Base-by-base conservation (phyloP, 768 basidiomycete genomes). In the Strobilomyces dryophilus region DNA sequence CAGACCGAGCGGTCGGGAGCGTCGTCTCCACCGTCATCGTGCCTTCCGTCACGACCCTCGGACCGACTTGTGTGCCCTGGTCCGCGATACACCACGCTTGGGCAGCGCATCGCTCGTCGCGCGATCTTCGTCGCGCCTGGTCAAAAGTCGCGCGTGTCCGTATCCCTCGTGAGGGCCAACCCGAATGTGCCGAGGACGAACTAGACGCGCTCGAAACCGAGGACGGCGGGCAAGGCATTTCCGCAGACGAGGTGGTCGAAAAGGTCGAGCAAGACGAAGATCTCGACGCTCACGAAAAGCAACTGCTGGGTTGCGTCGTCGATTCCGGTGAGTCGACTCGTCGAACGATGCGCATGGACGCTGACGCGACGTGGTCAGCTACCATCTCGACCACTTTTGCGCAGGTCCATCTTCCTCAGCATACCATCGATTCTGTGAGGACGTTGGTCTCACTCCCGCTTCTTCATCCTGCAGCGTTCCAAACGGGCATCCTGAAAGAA, bases 391-490 rank as follows among this genome's bases (percentile, higher is more conserved):
- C 93, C 8, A 84, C 89, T 0, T 97, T 95, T 68, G 77, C 76
- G 47, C 87, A 94, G 58, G 93, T 97, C 24, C 92, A 95, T 67
- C 78, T 98, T 40, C 93, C 94, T 10, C 69, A 81, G 17, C 85
- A 87, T 65, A 95, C 93, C 0, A 89, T 95, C 45, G 94, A 98
- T 68, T 88, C 92, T 21, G 85, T 98, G 40, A 82, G 95, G 59
- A 94, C 92, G 0, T 83, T 95, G 50, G 92, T 97, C 10, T 93
- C 92, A 2, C 71, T 98, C 21, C 94, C 95, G 0, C 72, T 98
- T 40, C 76, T 98, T 24, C 83, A 92, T 63, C 94, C 94, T 8
- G 74, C 81, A 32, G 93, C 94, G 1, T 98, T 98, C 73, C 80
- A 85, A 60, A 82, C 83, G 64, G 94, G 94, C 35, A 88, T 98